Evolutionary conservation across 2,329 filamentous ascomycete species (phyloP), one percentile per base, ranked within the genome.

Genomic region (Pseudogymnoascus sp.): DNA sequence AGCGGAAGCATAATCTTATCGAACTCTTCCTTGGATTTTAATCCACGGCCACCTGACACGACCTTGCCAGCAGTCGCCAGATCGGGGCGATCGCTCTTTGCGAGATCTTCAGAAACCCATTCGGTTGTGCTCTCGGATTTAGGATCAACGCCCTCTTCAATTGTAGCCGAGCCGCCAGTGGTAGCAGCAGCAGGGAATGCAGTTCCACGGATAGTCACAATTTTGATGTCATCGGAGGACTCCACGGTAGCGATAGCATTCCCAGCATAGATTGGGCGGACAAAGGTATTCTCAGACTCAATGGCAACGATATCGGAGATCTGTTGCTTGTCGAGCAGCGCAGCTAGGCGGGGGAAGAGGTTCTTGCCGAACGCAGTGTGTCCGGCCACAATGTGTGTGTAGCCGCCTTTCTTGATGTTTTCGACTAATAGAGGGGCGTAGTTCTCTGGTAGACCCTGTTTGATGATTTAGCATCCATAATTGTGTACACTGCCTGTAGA

Each of bases 11-110:
- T 97, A 62, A 99, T 76, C 69, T 83, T 87, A 78, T 99, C 92
- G 72, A 99, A 99, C 62, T 97, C 92, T 75, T 96, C 91, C 81
- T 97, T 97, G 14, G 93, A 97, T 81, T 97, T 99, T 69, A 99
- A 81, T 45, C 93, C 94, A 69, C 94, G 88, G 6, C 94, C 94
- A 67, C 94, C 94, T 7, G 92, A 96, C 19, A 99, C 94, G 19
- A 99, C 92, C 73, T 84, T 90, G 68, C 83, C 81, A 59, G 94
- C 94, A n/a, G 92, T 95, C 35, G 88, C 88, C 39, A 99, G 85
- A 73, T 99, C 94, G 8, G 94, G 94, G 43, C 95, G 88, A 75
- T 97, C 93, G 58, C 91, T 96, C 78, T 92, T 95, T 70, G 92
- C 85, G 61, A 99, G 83, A 71, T 97, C 87, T 77, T 99, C 94